Evolutionary conservation across 2,329 filamentous ascomycete species (phyloP).

Genomic region (Gaeumannomyces tritici): DNA sequence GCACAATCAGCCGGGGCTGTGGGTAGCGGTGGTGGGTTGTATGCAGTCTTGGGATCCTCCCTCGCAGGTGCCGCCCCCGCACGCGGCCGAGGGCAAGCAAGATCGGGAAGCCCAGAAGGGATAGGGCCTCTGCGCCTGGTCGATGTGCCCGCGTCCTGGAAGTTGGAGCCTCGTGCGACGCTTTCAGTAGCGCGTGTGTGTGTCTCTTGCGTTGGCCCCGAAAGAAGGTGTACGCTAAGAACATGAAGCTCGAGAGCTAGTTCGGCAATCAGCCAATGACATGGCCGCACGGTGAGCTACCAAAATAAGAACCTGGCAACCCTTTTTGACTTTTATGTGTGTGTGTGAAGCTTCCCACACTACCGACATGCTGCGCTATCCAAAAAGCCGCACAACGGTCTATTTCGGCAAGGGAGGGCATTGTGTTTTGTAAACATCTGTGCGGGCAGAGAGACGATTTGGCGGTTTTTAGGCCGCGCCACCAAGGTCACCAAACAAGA

Average conservation of each 20-base stretch:
- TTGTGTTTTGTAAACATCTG: background rate
- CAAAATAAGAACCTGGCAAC: background rate
- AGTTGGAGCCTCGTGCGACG: too few species aligned
- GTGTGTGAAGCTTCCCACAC: too few species aligned
- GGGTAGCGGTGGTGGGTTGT: background rate
- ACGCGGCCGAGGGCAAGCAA: background rate
- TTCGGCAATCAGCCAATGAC: background rate
- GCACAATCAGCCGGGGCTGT: background rate
- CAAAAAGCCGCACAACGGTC: too few species aligned
- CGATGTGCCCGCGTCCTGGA: background rate
- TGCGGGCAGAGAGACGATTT: background rate
- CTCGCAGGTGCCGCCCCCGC: background rate
- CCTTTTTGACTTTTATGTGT: too few species aligned
- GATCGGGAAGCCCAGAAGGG: background rate
- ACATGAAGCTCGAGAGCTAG: background rate
- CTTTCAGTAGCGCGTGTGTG: background rate
- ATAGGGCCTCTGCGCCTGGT: background rate
- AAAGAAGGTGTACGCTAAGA: background rate
- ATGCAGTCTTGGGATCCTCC: background rate
- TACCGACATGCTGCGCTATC: too few species aligned
- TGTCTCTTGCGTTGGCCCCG: background rate
- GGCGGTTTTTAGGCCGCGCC: background rate
- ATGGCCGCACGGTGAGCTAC: background rate
- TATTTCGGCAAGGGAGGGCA: background rate
- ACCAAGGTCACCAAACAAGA: background rate